These are phyloP conservation scores for Tolypocladium tundrense DNA, from an alignment of 2,329 filamentous ascomycete species.

Conservation along the genomic window DNA sequence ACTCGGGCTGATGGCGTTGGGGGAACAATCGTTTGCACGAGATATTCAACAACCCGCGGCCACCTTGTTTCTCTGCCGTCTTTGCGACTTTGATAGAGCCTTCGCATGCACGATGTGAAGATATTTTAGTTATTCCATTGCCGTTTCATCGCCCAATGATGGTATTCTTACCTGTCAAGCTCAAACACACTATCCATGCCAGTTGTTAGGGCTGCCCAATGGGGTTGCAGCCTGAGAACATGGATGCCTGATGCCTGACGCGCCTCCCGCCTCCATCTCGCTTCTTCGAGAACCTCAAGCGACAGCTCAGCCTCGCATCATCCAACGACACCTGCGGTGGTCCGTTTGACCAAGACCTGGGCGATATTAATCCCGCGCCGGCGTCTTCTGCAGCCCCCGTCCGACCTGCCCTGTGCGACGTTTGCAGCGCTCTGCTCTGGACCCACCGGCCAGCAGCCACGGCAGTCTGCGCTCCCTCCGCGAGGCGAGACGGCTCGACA, in stretches of 20 bases:
- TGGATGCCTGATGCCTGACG: not conserved
- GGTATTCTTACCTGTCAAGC: not conserved
- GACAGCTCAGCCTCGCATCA: not conserved
- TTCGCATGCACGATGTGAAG: not conserved
- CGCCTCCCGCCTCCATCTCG: not conserved
- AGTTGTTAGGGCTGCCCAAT: not conserved
- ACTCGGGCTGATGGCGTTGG: too few species aligned
- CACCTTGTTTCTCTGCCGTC: too few species aligned
- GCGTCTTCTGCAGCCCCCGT: not conserved
- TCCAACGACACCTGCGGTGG: not conserved
- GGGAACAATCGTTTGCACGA: too few species aligned
- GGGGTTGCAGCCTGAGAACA: not conserved
- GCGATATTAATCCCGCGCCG: not conserved
- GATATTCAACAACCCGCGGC: too few species aligned
- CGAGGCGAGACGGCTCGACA: constrained; percentile 1
- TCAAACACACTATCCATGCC: not conserved
- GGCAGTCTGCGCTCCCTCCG: not conserved
- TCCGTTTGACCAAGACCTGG: not conserved
- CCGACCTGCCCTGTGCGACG: not conserved
- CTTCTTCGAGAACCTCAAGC: not conserved
- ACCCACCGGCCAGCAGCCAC: not conserved
- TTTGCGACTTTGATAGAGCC: too few species aligned
- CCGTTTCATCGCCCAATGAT: not conserved
- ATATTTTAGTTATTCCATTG: not conserved
- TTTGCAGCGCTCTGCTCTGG: not conserved